These are phyloP conservation scores for Hyphopichia fennica DNA, from an alignment of 1,139 yeast species.

Conservation along the genomic window DNA sequence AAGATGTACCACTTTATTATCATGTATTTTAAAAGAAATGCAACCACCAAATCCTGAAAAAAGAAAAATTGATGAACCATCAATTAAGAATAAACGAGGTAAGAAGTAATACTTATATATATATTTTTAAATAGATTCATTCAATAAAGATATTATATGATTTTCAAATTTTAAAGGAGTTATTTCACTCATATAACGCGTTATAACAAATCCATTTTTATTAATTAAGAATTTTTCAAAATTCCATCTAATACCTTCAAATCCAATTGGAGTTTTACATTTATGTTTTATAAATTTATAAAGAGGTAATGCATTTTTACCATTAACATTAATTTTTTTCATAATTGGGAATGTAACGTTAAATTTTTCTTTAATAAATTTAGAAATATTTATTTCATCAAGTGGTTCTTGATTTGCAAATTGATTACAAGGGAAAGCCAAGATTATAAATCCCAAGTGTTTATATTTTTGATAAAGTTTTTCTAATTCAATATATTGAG, in stretches of 20 bases:
- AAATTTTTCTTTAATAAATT: slow-evolving; percentile 64
- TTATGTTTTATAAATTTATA: slow-evolving; percentile 30
- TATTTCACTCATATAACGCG: slow-evolving; percentile 68
- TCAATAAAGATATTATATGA: slow-evolving; percentile 35
- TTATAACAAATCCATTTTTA: slow-evolving; percentile 68
- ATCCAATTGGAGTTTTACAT: slow-evolving; percentile 61
- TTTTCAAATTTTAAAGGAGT: slow-evolving; percentile 61
- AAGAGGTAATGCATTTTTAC: slow-evolving; percentile 28
- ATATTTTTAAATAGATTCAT: not conserved
- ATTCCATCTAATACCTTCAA: slow-evolving; percentile 88
- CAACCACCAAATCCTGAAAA: slow-evolving; percentile 17
- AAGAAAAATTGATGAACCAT: slow-evolving; percentile 13
- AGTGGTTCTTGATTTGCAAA: slow-evolving; percentile 85
- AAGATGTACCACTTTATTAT: slow-evolving; percentile 65
- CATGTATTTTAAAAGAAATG: slow-evolving; percentile 64
- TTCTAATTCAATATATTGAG: slow-evolving; percentile 41
- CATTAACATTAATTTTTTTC: slow-evolving; percentile 39
- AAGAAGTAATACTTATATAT: slow-evolving; percentile 11
- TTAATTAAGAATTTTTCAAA: slow-evolving; percentile 87
- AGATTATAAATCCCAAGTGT: slow-evolving; percentile 28
- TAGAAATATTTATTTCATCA: slow-evolving; percentile 59
- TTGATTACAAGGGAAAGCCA: slow-evolving; percentile 49
- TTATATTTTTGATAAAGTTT: slow-evolving; percentile 31
- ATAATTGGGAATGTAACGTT: slow-evolving; percentile 51
- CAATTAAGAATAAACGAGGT: slow-evolving; percentile 8